Conservation (phyloP, 129 eudicot species). For the Daucus carota region DNA sequence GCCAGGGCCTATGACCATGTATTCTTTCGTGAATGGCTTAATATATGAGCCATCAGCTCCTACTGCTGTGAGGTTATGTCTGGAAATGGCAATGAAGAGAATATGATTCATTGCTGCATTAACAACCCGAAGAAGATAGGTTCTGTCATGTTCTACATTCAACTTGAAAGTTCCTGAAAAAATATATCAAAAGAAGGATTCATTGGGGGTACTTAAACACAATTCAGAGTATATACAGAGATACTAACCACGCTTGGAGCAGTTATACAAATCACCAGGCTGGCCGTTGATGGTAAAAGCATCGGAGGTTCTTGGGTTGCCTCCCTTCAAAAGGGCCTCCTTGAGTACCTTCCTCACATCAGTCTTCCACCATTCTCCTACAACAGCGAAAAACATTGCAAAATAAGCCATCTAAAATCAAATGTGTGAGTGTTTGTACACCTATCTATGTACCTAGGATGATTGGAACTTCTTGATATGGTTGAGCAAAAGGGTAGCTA, state of each 20-base stretch:
- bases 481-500: background rate
- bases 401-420: background rate
- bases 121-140: background rate
- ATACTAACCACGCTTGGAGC: background rate
- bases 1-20: constrained; percentile 7
- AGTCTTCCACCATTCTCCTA: constrained; percentile 10
- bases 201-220: too few species aligned
- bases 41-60: constrained; percentile 4
- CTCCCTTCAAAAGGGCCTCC: background rate
- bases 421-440: background rate
- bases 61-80: constrained; percentile 3
- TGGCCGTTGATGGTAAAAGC: constrained; percentile 3
- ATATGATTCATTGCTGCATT: constrained; percentile 2
- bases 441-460: background rate
- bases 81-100: constrained; percentile 5
- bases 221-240: too few species aligned
- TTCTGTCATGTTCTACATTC: background rate
- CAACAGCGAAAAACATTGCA: background rate
- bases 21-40: constrained; percentile 2
- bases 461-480: background rate
- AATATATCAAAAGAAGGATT: background rate
- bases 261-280: background rate
- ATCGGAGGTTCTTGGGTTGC: background rate
- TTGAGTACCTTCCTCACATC: background rate
- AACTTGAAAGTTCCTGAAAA: background rate